Evolutionary conservation across 169 alveolate species (phyloP).

Genomic region (Cryptosporidium xiaoi): DNA sequence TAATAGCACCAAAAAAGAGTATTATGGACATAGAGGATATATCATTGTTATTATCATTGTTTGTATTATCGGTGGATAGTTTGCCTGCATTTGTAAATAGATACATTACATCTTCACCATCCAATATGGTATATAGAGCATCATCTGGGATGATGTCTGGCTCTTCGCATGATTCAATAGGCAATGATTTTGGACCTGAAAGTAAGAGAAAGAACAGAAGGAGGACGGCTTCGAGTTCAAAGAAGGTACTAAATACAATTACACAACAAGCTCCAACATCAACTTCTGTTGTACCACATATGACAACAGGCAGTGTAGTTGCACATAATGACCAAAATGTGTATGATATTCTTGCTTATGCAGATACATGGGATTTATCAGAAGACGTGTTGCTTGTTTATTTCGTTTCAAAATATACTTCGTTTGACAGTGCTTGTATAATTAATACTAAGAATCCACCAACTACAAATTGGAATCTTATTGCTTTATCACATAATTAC

Average conservation of each 20-base stretch:
- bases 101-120: slow-evolving; percentile 41
- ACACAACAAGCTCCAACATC: slow-evolving; percentile 17
- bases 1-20: slow-evolving; percentile 19
- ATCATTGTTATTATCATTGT: slow-evolving; percentile 41
- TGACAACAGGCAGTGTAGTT: neutral
- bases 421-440: neutral
- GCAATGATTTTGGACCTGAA: slow-evolving; percentile 45
- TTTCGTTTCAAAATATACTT: slow-evolving; percentile 65
- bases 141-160: slow-evolving; percentile 48
- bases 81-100: slow-evolving; percentile 63
- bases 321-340: slow-evolving; percentile 17
- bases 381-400: slow-evolving; percentile 52
- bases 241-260: slow-evolving; percentile 13
- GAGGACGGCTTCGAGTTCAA: slow-evolving; percentile 40
- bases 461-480: slow-evolving; percentile 56
- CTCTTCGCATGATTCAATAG: slow-evolving; percentile 60
- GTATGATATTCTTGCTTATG: slow-evolving; percentile 63
- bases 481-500: slow-evolving; percentile 57
- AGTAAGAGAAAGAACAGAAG: slow-evolving; percentile 60
- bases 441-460: neutral
- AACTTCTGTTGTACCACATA: neutral
- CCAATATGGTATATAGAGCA: slow-evolving; percentile 40
- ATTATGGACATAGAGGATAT: slow-evolving; percentile 59
- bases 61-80: slow-evolving; percentile 51
- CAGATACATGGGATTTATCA: slow-evolving; percentile 62